Evolutionary conservation across 2,329 filamentous ascomycete species (phyloP).

Genomic region (Ascochyta rabiei): DNA sequence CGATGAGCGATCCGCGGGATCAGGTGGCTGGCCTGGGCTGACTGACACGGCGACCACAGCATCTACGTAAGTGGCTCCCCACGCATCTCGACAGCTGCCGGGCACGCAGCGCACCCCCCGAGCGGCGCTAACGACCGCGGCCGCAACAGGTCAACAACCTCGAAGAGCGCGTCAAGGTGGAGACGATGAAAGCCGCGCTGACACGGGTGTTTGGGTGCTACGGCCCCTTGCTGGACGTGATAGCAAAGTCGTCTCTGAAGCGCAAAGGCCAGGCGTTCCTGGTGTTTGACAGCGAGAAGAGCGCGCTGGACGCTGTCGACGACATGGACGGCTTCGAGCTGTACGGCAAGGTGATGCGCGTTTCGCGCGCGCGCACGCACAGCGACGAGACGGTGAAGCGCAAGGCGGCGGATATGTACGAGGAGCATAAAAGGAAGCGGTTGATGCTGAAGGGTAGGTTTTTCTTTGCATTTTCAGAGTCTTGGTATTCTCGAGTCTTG

Average conservation of each 20-base stretch:
- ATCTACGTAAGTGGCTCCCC: slow-evolving; percentile 49
- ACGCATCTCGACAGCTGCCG: too few relatives aligned
- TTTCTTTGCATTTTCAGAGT: too few relatives aligned
- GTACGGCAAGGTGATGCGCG: slow-evolving; percentile 86
- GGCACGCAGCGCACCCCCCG: too few relatives aligned
- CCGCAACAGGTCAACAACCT: slow-evolving; percentile 81
- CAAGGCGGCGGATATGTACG: slow-evolving; percentile 80
- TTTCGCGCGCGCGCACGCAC: slow-evolving; percentile 79
- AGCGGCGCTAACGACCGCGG: slow-evolving; percentile 4
- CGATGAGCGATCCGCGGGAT: too few relatives aligned
- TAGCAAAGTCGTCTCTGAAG: slow-evolving; percentile 87
- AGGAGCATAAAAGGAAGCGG: slow-evolving; percentile 82
- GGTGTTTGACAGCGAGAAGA: slow-evolving; percentile 82
- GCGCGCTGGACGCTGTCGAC: slow-evolving; percentile 81
- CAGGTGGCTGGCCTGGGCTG: neutral
- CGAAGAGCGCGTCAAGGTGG: slow-evolving; percentile 87
- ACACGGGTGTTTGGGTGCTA: slow-evolving; percentile 84
- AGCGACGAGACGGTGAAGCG: slow-evolving; percentile 86
- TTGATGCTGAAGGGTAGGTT: slow-evolving; percentile 84
- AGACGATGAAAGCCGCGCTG: slow-evolving; percentile 75
- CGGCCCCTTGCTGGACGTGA: slow-evolving; percentile 81
- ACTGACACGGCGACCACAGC: slow-evolving; percentile 22
- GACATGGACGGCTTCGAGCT: slow-evolving; percentile 92
- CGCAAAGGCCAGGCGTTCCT: slow-evolving; percentile 96
- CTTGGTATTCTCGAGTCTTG: too few relatives aligned